Evolutionary conservation across 2,329 filamentous ascomycete species (phyloP), one percentile per base, ranked within the genome.

Genomic region (Didymella sp.): DNA sequence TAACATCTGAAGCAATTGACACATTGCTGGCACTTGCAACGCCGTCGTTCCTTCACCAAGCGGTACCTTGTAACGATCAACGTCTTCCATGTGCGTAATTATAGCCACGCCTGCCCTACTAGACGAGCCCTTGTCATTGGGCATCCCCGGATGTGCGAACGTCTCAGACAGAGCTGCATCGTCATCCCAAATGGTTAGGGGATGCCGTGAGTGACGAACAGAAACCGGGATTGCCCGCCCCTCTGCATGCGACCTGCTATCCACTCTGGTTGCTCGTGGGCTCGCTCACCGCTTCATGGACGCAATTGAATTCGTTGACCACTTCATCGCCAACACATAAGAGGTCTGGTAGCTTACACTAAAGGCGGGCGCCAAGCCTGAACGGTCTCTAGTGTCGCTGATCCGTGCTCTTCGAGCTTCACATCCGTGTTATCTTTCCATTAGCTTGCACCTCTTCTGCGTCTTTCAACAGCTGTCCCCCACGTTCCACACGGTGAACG

Each of bases 151-250:
- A 58, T 33, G 45, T 46, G 40, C 56, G 64, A 63, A 59, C 54
- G 46, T 60, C 47, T 61, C 50, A 51, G 6, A 31, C 40, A 35
- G 15, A 27, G 41, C 41, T 41, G 44, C 56, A 54, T 37, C 49
- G 17, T 30, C 40, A 33, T 9, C 45, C 41, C 59, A 63, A 38
- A n/a, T 56, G 47, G 47, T 38, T 37, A 51, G 42, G 1, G 41
- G 48, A 28, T 37, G 47, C 43, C 19, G 48, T 24, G 15, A 28
- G 35, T 27, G 47, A 56, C 64, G 54, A 60, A 45, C 38, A 61
- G 58, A 60, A 64, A 63, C 70, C 70, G 67, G 68, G 50, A 59
- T 61, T 58, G 68, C 62, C 68, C 67, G 64, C 62, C 33, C 57
- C 37, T 48, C 49, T 28, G 49, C 47, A 48, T 59, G 56, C 56